Percentiles rank a stretch among this genome's conserved stretches.
Evolutionary conservation across 2,329 filamentous ascomycete species (phyloP).

Genomic region (Paecilomyces sp.): DNA sequence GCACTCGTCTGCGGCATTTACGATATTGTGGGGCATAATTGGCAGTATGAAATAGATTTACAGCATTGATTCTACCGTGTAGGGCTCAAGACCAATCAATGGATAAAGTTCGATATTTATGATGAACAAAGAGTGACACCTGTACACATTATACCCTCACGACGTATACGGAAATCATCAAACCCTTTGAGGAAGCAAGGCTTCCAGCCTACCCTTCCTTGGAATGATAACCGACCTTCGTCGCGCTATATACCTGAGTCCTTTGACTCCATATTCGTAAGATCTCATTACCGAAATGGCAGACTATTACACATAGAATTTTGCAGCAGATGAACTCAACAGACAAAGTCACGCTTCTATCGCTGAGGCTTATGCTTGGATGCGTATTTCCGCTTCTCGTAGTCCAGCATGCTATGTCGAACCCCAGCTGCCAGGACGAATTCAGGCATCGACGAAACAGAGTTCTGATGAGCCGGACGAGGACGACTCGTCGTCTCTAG

Average conservation of each 20-base stretch:
- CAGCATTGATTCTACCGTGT: neutral
- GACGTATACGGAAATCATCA: neutral
- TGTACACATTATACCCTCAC: neutral
- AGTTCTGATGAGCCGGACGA: conserved; percentile 6
- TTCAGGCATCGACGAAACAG: conserved; percentile 23
- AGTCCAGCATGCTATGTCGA: conserved; percentile 26
- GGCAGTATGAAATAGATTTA: neutral
- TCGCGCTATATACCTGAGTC: neutral
- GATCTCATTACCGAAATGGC: neutral
- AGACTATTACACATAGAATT: neutral
- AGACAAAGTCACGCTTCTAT: neutral
- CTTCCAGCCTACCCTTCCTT: neutral
- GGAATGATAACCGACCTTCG: neutral
- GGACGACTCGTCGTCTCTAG: conserved; percentile 3
- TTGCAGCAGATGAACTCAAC: neutral
- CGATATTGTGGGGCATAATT: neutral
- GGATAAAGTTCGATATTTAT: neutral
- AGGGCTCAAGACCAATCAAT: neutral
- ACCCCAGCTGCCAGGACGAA: conserved; percentile 36
- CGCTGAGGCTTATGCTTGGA: neutral
- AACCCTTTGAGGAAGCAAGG: neutral
- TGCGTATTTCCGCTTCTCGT: conserved; percentile 14
- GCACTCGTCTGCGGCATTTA: no score
- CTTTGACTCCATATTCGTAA: neutral
- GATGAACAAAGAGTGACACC: neutral